A percentile compares a stretch with the other conserved stretches of the same genome.
Conservation (phyloP, 108 stramenopile species). For the Conticribra weissflogii region DNA sequence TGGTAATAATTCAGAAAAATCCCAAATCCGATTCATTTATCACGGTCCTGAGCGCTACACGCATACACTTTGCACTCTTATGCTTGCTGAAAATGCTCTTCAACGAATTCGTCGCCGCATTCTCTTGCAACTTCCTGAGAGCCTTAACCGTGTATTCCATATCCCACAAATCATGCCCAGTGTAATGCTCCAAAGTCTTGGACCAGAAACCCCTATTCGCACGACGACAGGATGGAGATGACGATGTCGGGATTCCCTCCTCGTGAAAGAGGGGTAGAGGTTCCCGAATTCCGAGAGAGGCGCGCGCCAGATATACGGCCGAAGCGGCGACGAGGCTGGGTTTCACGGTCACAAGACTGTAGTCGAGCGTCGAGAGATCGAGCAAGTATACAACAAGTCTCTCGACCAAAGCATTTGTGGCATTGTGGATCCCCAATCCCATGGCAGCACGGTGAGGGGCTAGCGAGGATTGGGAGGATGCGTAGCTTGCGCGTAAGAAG, state of each 20-base stretch:
- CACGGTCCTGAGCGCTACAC: conserved; percentile 56
- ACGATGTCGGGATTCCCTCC: neutral
- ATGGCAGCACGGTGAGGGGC: conserved; percentile 7
- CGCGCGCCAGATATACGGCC: conserved; percentile 81
- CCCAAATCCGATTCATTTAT: conserved; percentile 37
- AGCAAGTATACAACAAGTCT: conserved; percentile 73
- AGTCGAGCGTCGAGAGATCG: conserved; percentile 74
- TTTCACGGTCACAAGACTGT: conserved; percentile 48
- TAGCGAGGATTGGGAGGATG: neutral
- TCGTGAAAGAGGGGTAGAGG: neutral
- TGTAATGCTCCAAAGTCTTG: conserved; percentile 68
- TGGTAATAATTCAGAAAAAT: conserved; percentile 8
- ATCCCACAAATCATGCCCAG: conserved; percentile 59
- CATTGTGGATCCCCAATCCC: conserved; percentile 6
- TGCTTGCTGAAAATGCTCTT: conserved; percentile 62
- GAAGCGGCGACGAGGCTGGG: conserved; percentile 78
- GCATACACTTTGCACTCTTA: conserved; percentile 36
- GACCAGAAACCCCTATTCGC: conserved; percentile 47
- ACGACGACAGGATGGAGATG: conserved; percentile 2
- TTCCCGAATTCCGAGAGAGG: conserved; percentile 61
- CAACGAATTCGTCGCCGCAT: conserved; percentile 47
- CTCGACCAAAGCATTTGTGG: conserved; percentile 35
- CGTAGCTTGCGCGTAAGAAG: conserved; percentile 71
- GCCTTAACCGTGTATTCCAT: conserved; percentile 55
- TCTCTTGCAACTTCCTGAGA: conserved; percentile 55